Percentiles rank a stretch among this genome's conserved stretches.
These are phyloP conservation scores for Eimeria sp. DNA, from an alignment of 169 alveolate species.

Conservation along the genomic window DNA sequence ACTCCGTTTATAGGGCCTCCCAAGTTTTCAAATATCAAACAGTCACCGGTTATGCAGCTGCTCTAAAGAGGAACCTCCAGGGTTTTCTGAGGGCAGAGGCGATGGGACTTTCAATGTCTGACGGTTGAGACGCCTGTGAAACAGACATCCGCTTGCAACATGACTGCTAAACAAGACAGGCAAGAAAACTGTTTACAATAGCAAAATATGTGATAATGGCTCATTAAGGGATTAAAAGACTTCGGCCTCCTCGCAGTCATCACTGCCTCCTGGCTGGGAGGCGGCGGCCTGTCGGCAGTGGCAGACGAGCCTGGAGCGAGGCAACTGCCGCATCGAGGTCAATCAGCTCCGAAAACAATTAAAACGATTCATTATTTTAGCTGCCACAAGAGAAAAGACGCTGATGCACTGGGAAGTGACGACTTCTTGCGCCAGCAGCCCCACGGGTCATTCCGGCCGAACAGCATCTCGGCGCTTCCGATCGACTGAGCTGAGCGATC, in stretches of 20 bases:
- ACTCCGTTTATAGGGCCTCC: not conserved
- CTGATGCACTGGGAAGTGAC: constrained; percentile 47
- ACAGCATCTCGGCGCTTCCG: constrained; percentile 63
- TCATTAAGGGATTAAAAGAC: not conserved
- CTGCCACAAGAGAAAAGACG: not conserved
- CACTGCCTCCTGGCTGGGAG: constrained; percentile 56
- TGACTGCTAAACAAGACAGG: not conserved
- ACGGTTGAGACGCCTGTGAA: constrained; percentile 6
- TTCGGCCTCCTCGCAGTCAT: not conserved
- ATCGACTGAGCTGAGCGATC: constrained; percentile 42
- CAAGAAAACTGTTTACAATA: not conserved
- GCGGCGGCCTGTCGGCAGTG: constrained; percentile 79
- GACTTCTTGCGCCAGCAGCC: constrained; percentile 51
- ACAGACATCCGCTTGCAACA: not conserved
- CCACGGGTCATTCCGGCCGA: constrained; percentile 70
- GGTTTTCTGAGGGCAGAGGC: constrained; percentile 29
- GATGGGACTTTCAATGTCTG: constrained; percentile 39
- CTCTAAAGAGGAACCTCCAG: not conserved
- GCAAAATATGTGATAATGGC: not conserved
- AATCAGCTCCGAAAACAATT: not conserved
- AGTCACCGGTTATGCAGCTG: not conserved
- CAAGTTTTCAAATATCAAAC: not conserved
- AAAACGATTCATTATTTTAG: constrained; percentile 4
- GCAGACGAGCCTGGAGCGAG: constrained; percentile 50
- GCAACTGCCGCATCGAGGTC: constrained; percentile 29